Evolutionary conservation across 2,329 filamentous ascomycete genomes (phyloP), one percentile per base, ranked within the genome.

Genomic region (Albophoma yamanashiensis): DNA sequence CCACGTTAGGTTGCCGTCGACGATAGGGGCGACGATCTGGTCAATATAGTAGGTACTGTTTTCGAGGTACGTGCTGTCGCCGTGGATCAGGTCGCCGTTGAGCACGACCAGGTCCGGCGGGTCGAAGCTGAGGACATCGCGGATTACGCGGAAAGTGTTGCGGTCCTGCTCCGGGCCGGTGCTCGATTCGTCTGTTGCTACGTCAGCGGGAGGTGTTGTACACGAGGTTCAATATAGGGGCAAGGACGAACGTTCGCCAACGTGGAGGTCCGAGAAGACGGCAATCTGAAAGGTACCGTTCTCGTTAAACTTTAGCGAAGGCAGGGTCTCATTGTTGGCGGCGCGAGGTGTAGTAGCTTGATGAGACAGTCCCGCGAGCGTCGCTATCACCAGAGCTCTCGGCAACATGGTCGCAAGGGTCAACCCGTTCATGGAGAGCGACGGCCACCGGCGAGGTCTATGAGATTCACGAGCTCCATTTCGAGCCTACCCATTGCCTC

Each of bases 1-100:
- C 83, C 86, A 91, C 0, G 77, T 76, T 0, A 88, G 67, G 8
- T 76, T 75, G 20, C 80, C 78, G 3, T 79, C 64, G 0, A 87
- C 74, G 0, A 91, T 72, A 0, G 85, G 86, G 2, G 66, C 71
- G 1, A 88, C 82, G 11, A 88, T 79, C 64, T 79, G 71, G 64
- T 89, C 83, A 3, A 89, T 60, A 58, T 87, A 86, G 11, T 71
- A 65, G 0, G 82, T 85, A 60, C 68, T 69, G 65, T 88, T 88
- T 4, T 79, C 72, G 5, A 76, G 61, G 61, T 75, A 82, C 0
- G 79, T 80, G 61, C 85, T 83, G 61, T 90, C 86, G 45, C 88
- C 87, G 0, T 87, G 88, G 59, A 89, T 85, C 4, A 91, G 75
- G 65, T 91, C 88, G 17, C 88, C 88, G 59, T 89, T 91, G 38